A percentile compares a stretch with the other conserved stretches of the same genome.
phyloP scores from a whole-genome alignment of 2,329 filamentous ascomycete species.

The Emmonsiellopsis sp. region DNA sequence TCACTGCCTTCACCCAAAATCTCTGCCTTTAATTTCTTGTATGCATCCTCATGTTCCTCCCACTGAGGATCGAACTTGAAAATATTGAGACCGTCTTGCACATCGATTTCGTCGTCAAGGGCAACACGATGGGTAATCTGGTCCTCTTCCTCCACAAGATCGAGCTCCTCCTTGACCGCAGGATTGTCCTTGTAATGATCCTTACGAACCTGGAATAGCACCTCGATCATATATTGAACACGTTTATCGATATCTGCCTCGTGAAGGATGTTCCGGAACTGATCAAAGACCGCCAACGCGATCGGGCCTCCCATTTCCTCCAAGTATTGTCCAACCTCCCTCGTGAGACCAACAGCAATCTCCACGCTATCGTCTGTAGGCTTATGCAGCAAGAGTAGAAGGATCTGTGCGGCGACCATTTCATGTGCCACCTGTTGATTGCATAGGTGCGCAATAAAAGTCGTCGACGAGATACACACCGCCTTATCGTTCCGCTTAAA shows the following conservation, averaged over 20 bases:
- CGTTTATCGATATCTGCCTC: constrained; percentile 96
- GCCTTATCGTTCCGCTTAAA: constrained; percentile 96
- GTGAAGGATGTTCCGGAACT: constrained; percentile 89
- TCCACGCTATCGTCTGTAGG: constrained; percentile 96
- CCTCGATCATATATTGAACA: constrained; percentile 99
- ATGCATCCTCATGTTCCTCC: constrained; percentile 83
- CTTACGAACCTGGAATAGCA: constrained; percentile 91
- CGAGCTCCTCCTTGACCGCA: constrained; percentile 81
- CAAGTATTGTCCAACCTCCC: constrained; percentile 85
- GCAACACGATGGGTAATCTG: constrained; percentile 86
- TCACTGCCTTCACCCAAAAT: constrained; percentile 91
- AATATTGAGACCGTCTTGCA: constrained; percentile 81
- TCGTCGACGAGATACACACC: constrained; percentile 85
- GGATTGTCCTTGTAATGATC: constrained; percentile 95
- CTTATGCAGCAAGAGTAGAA: constrained; percentile 85
- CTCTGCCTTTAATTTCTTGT: constrained; percentile 82
- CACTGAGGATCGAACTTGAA: constrained; percentile 91
- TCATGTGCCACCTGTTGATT: constrained; percentile 96
- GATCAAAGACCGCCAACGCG: constrained; percentile 83
- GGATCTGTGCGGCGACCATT: constrained; percentile 83
- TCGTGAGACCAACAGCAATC: constrained; percentile 87
- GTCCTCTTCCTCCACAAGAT: constrained; percentile 94
- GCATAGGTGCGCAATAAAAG: constrained; percentile 88
- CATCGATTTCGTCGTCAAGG: constrained; percentile 73
- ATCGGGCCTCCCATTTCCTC: constrained; percentile 92